A percentile compares a stretch with the other conserved stretches of the same genome.
Evolutionary conservation across 495 filamentous ascomycete genomes (phyloP).

Genomic region (Neurospora sp.): DNA sequence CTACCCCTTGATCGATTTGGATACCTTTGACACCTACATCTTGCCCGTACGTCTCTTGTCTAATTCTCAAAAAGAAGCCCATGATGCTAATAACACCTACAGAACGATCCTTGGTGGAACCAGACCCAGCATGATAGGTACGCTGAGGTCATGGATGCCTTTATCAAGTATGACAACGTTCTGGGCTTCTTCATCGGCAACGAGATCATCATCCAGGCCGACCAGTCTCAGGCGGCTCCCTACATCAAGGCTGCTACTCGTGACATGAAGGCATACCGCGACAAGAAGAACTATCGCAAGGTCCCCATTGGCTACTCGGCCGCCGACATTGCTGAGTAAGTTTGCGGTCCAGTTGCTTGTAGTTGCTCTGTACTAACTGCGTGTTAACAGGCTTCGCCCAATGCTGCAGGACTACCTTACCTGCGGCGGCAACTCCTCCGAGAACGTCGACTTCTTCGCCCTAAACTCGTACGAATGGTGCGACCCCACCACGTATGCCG

Average conservation of each 20-base stretch:
- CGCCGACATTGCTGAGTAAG: slow-evolving; percentile 63
- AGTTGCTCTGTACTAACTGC: no score
- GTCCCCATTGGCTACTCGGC: slow-evolving; percentile 85
- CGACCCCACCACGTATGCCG: slow-evolving; percentile 46
- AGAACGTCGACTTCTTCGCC: slow-evolving; percentile 73
- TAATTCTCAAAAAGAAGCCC: slow-evolving; percentile 2
- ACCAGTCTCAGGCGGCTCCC: slow-evolving; percentile 59
- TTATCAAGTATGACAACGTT: slow-evolving; percentile 68
- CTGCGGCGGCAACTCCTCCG: slow-evolving; percentile 56
- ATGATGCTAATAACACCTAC: slow-evolving; percentile 4
- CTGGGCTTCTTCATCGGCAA: slow-evolving; percentile 82
- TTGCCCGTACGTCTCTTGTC: slow-evolving; percentile 43
- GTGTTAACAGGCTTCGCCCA: slow-evolving; percentile 45
- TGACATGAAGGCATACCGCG: slow-evolving; percentile 74
- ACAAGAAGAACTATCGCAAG: slow-evolving; percentile 66
- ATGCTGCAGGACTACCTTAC: slow-evolving; percentile 85
- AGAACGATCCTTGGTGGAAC: slow-evolving; percentile 57
- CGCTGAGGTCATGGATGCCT: slow-evolving; percentile 64
- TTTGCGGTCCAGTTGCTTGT: no score
- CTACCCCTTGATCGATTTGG: slow-evolving; percentile 73
- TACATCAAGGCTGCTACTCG: slow-evolving; percentile 73
- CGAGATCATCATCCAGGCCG: slow-evolving; percentile 58
- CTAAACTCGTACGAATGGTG: slow-evolving; percentile 92
- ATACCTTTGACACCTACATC: slow-evolving; percentile 74
- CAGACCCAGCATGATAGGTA: slow-evolving; percentile 55